phyloP scores from a whole-genome alignment of 2,329 filamentous ascomycete genomes.

The Chlorencoelia australis region DNA sequence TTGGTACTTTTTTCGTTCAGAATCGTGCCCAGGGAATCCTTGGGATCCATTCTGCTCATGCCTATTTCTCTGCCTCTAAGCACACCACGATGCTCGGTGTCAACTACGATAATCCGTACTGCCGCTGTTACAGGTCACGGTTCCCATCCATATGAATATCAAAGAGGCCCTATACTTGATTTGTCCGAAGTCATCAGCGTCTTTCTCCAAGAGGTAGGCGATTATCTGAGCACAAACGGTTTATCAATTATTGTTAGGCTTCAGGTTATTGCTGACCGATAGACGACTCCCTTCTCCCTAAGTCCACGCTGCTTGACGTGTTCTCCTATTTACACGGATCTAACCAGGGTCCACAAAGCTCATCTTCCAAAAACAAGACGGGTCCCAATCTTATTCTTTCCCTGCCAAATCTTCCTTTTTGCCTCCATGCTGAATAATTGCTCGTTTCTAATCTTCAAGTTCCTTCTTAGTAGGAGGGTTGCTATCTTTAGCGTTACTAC shows the following conservation, averaged over 20 bases:
- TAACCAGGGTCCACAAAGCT: too few species aligned
- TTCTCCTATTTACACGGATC: too few species aligned
- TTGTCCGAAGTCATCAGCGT: conserved; percentile 3
- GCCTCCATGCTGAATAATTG: too few species aligned
- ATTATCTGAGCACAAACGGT: conserved; percentile 4
- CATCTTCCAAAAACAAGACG: too few species aligned
- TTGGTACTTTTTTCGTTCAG: conserved; percentile 6
- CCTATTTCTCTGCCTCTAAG: conserved; percentile 6
- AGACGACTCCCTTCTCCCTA: too few species aligned
- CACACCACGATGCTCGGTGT: conserved; percentile 7
- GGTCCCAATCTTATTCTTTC: too few species aligned
- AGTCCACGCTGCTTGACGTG: too few species aligned
- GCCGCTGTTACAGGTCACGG: conserved; percentile 5
- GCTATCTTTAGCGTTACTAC: too few species aligned
- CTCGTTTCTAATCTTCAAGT: too few species aligned
- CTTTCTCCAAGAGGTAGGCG: conserved; percentile 1
- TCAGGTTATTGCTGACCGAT: conserved; percentile 3
- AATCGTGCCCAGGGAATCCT: conserved; percentile 7
- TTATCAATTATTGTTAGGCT: conserved; percentile 4
- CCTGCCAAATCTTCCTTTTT: too few species aligned
- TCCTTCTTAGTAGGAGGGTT: too few species aligned
- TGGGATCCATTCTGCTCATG: conserved; percentile 8
- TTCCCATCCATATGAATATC: conserved; percentile 8
- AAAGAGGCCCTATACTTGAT: conserved; percentile 6
- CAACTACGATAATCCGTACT: conserved; percentile 8